These are phyloP conservation scores for Talaromyces thailandensis DNA, from an alignment of 495 filamentous ascomycete species.

Conservation along the genomic window DNA sequence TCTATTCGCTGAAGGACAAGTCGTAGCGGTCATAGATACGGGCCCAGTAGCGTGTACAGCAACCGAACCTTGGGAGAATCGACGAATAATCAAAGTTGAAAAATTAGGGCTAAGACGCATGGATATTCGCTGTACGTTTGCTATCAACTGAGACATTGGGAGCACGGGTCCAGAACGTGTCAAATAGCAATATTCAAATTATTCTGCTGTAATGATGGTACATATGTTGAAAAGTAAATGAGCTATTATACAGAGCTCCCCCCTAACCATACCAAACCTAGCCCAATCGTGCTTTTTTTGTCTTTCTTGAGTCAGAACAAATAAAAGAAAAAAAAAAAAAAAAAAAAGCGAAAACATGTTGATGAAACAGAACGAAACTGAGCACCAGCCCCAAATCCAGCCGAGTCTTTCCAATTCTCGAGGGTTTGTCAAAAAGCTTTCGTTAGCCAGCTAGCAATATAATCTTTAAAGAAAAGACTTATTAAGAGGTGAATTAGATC, in stretches of 20 bases:
- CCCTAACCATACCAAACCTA: not conserved
- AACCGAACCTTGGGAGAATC: not conserved
- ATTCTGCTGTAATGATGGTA: not conserved
- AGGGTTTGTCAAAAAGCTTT: constrained; percentile 14
- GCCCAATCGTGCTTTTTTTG: not conserved
- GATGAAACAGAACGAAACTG: constrained; percentile 11
- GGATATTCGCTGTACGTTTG: no score
- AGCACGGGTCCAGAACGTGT: not conserved
- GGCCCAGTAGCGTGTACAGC: not conserved
- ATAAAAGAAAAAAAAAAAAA: constrained; percentile 18
- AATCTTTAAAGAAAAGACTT: constrained; percentile 15
- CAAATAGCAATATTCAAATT: not conserved
- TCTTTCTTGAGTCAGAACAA: not conserved
- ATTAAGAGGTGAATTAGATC: constrained; percentile 10
- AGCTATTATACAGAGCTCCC: not conserved
- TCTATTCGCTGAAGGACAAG: no score
- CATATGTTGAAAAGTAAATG: not conserved
- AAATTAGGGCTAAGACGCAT: not conserved
- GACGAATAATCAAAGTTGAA: no score
- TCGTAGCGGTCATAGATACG: not conserved
- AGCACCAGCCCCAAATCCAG: constrained; percentile 12
- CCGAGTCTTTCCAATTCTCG: constrained; percentile 16
- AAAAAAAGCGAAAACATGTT: constrained; percentile 11
- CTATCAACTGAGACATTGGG: no score
- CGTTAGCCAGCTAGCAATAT: constrained; percentile 39